Evolutionary conservation across 495 filamentous ascomycete genomes (phyloP).

Genomic region (Hypoxylon lienhwacheense): DNA sequence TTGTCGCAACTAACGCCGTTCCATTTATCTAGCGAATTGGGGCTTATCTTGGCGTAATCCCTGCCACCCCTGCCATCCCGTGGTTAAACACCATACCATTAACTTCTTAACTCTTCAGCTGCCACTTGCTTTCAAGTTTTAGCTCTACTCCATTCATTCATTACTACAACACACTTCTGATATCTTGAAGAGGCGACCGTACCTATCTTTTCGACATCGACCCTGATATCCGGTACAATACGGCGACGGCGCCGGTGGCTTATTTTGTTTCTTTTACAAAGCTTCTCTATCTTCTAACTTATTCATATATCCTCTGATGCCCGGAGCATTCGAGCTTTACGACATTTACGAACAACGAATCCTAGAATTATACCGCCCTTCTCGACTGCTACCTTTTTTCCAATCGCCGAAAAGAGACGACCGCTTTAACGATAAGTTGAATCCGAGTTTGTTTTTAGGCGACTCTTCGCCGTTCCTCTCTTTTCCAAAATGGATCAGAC

Average conservation of each 20-base stretch:
- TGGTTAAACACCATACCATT: too few relatives aligned
- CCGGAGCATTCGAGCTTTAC: constrained; percentile 8
- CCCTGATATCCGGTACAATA: neutral
- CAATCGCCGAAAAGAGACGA: constrained; percentile 9
- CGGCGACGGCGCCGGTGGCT: neutral
- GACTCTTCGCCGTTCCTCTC: constrained; percentile 19
- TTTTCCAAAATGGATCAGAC: constrained; percentile 46
- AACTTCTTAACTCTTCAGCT: too few relatives aligned
- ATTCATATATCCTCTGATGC: constrained; percentile 9
- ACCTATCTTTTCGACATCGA: neutral
- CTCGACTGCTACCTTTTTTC: neutral
- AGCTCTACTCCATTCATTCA: too few relatives aligned
- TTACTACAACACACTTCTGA: too few relatives aligned
- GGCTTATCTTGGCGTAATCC: too few relatives aligned
- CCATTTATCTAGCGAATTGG: neutral
- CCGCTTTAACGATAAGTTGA: constrained; percentile 1
- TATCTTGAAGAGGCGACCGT: too few relatives aligned
- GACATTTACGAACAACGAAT: constrained; percentile 2
- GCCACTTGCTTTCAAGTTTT: too few relatives aligned
- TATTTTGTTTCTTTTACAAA: neutral
- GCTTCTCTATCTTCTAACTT: too few relatives aligned
- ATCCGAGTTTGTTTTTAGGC: constrained; percentile 7
- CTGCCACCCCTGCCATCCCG: too few relatives aligned
- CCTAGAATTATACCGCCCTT: neutral
- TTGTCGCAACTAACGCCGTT: constrained; percentile 16